Conservation (phyloP, 305 asterid species). For the Ruellia speciosa region DNA sequence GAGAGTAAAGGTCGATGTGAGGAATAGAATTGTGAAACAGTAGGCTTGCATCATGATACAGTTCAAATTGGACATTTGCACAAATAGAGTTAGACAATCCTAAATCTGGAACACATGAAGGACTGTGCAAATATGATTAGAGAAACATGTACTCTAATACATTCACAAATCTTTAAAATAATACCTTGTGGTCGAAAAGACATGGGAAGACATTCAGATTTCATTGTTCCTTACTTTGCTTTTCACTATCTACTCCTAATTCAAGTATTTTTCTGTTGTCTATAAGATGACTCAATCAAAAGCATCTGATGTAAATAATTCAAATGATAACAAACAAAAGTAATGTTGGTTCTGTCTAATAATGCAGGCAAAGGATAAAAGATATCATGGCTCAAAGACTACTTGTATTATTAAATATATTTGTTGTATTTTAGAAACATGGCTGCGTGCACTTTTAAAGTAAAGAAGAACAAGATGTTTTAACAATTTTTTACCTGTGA, state of each 20-base stretch:
- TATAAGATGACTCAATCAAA: too few species aligned
- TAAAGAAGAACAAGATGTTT: slow-evolving; percentile 7
- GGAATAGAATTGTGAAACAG: background rate
- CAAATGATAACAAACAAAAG: too few species aligned
- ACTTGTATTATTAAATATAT: background rate
- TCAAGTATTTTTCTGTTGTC: too few species aligned
- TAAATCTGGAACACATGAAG: too few species aligned
- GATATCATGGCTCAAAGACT: slow-evolving; percentile 13
- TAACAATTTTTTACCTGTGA: slow-evolving; percentile 64
- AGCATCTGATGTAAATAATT: too few species aligned
- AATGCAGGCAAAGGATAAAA: slow-evolving; percentile 14
- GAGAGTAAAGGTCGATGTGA: background rate
- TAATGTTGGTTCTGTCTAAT: background rate
- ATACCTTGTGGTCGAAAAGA: too few species aligned
- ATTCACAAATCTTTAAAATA: too few species aligned
- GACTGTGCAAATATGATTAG: too few species aligned
- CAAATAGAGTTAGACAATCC: background rate
- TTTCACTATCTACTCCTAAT: too few species aligned
- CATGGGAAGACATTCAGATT: too few species aligned
- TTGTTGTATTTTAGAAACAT: slow-evolving; percentile 16
- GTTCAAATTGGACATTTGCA: background rate
- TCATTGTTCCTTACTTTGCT: too few species aligned
- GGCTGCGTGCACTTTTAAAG: slow-evolving; percentile 12
- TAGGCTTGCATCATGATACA: background rate
- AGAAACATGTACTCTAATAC: too few species aligned